phyloP scores from a whole-genome alignment of 2,329 filamentous ascomycete genomes.

The Ilyonectria sp. region DNA sequence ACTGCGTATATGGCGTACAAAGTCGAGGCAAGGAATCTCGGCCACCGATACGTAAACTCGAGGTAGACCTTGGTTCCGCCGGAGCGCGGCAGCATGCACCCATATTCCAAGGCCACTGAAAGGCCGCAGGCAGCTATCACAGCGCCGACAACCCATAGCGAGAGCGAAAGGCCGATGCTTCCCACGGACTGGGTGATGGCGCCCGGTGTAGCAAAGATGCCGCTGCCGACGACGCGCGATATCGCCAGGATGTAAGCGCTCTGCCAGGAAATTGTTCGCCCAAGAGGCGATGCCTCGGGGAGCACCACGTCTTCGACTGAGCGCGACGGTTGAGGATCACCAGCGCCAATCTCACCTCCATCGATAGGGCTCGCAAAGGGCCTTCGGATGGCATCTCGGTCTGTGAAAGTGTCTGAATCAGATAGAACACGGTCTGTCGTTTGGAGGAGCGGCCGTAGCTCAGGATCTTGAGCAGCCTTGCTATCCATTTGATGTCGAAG shows the following conservation, averaged over 20 bases:
- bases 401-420: slow-evolving; percentile 14
- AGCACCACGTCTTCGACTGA: slow-evolving; percentile 71
- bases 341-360: slow-evolving; percentile 21
- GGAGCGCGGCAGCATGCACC: slow-evolving; percentile 78
- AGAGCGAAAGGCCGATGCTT: slow-evolving; percentile 74
- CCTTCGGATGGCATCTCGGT: not conserved
- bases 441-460: slow-evolving; percentile 32
- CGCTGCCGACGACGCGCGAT: slow-evolving; percentile 78
- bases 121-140: slow-evolving; percentile 74
- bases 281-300: slow-evolving; percentile 70
- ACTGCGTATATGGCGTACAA: slow-evolving; percentile 76
- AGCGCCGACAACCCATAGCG: slow-evolving; percentile 76
- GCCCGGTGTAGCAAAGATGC: slow-evolving; percentile 81
- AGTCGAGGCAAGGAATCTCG: slow-evolving; percentile 75
- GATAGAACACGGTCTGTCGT: slow-evolving; percentile 4
- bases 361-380: slow-evolving; percentile 23
- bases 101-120: slow-evolving; percentile 76
- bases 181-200: slow-evolving; percentile 77
- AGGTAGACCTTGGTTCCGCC: slow-evolving; percentile 81
- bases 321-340: slow-evolving; percentile 29
- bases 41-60: slow-evolving; percentile 76
- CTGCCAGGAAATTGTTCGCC: slow-evolving; percentile 73
- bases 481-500: slow-evolving; percentile 14
- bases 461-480: slow-evolving; percentile 16
- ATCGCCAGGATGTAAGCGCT: slow-evolving; percentile 78